Percentiles rank a stretch among this genome's conserved stretches.
Evolutionary conservation across 1,284 basidiomycete species (phyloP).

Genomic region (Bjerkandera adusta): DNA sequence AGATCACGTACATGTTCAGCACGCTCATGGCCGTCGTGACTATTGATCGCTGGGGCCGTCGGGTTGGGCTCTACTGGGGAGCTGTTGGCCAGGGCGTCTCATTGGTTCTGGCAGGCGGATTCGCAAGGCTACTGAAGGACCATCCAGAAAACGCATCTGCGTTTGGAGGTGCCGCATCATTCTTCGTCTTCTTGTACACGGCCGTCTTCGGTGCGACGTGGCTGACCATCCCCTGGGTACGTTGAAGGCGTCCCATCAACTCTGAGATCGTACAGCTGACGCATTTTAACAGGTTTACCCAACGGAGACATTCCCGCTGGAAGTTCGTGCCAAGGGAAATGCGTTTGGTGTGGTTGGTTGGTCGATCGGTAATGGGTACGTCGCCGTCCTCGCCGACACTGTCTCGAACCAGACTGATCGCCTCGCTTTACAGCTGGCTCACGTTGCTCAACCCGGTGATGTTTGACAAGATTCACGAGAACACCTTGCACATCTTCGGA

Average conservation of each 20-base stretch:
- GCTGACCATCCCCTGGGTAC: slow-evolving; percentile 52
- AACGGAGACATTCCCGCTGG: slow-evolving; percentile 59
- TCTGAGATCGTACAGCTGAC: not conserved
- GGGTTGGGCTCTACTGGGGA: slow-evolving; percentile 46
- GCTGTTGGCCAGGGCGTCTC: slow-evolving; percentile 35
- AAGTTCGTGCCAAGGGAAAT: slow-evolving; percentile 55
- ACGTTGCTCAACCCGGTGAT: slow-evolving; percentile 36
- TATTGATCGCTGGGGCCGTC: slow-evolving; percentile 47
- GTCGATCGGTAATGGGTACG: slow-evolving; percentile 44
- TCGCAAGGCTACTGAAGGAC: slow-evolving; percentile 41
- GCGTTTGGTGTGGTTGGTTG: slow-evolving; percentile 54
- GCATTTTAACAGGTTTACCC: slow-evolving; percentile 27
- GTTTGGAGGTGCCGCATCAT: slow-evolving; percentile 46
- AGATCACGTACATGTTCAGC: slow-evolving; percentile 46
- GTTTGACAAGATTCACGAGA: slow-evolving; percentile 34
- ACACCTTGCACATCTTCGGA: slow-evolving; percentile 45
- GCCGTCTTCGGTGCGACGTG: slow-evolving; percentile 50
- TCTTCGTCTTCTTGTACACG: slow-evolving; percentile 49
- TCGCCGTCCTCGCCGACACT: not conserved
- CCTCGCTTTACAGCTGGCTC: slow-evolving; percentile 29
- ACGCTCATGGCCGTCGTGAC: slow-evolving; percentile 45
- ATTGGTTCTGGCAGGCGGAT: slow-evolving; percentile 45
- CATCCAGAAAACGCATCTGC: slow-evolving; percentile 39
- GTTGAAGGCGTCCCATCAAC: not conserved
- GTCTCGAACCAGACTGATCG: not conserved